Base-by-base conservation (phyloP, 345 rosid genomes). In the Acer saccharum region DNA sequence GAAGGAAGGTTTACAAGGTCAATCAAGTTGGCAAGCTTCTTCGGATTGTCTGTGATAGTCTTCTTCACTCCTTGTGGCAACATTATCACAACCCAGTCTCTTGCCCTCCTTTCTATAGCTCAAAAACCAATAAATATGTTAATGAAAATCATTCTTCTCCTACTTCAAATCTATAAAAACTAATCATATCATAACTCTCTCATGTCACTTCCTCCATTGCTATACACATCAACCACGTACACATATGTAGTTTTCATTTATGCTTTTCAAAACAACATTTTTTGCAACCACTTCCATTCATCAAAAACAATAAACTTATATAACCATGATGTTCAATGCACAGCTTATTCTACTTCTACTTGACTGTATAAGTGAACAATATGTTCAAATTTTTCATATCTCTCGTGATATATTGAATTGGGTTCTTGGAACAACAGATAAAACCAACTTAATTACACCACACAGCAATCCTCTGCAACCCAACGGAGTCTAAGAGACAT, bases 1-100 rank as follows among this genome's bases (percentile, higher is more conserved):
- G 93, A 91, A 77, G 98, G 97, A 65, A 96, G 93, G 83, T 94
- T 96, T 20, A 91, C 92, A 39, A 94, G 95, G 89, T 94, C 98
- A 75, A 92, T 90, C 76, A 96, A 83, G 81, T 89, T 85, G 41
- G 90, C 95, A 66, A 92, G 87, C 89, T 91, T 92, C 89, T 96
- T 92, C 0, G 98, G 98, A 68, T 87, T 92, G 78, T 94, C 97
- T 1, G 84, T 73, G 17, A 90, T 76, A 10, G 89, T 84, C 85
- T 81, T 92, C 91, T 89, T 94, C 86, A 91, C 76, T 87, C 86
- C 69, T 79, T 86, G 95, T 3, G 93, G 92, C 84, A 90, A 76
- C 98, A 94, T 95, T 65, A 75, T 85, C 70, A 72, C 78, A 79
- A 71, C 55, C 69, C 32, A 63, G 48, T 68, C 44, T 29, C 70